Evolutionary conservation across 169 alveolate genomes (phyloP), one percentile per base, ranked within the genome.

Genomic region (Cryptosporidium felis): DNA sequence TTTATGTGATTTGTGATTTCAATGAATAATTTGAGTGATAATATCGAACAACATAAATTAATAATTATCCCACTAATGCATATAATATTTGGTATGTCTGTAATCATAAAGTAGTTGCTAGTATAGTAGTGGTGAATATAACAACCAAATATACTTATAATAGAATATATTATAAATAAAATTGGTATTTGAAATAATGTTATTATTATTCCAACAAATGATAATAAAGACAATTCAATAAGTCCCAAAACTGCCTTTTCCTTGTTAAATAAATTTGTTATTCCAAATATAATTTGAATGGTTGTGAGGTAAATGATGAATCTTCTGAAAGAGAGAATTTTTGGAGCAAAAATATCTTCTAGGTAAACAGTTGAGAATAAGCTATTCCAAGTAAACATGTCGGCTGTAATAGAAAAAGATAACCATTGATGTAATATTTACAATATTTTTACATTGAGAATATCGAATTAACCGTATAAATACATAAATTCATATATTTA

Each of bases 11-110:
- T 40, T 53, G 23, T 36, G 38, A 74, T 36, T 18, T 53, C 5
- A 5, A 53, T 23, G 32, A 53, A 53, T 32, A 74, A 21, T 30
- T 67, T 40, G 2, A 67, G 10, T 16, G 85, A 51, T 32, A 74
- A 23, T n/a, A 74, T 30, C 8, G 85, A 49, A 18, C 85, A 74
- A 28, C 74, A 34, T 2, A 49, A 51, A 53, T 40, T 23, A 26
- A 23, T 30, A 10, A 38, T 53, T 23, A 49, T 42, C 36, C 18
- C 85, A 36, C 66, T 16, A 21, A 74, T 74, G 23, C 16, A 53
- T 23, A 34, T 74, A n/a, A 53, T 36, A 74, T 9, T 32, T 36
- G 16, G 10, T 18, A 74, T 26, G 56, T 67, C 65, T 34, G 82
- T 32, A 67, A 67, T 21, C 21, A 36, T 10, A 34, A 53, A 23